Evolutionary conservation across 1,284 basidiomycete genomes (phyloP), one percentile per base, ranked within the genome.

Genomic region (Abortiporus biennis): DNA sequence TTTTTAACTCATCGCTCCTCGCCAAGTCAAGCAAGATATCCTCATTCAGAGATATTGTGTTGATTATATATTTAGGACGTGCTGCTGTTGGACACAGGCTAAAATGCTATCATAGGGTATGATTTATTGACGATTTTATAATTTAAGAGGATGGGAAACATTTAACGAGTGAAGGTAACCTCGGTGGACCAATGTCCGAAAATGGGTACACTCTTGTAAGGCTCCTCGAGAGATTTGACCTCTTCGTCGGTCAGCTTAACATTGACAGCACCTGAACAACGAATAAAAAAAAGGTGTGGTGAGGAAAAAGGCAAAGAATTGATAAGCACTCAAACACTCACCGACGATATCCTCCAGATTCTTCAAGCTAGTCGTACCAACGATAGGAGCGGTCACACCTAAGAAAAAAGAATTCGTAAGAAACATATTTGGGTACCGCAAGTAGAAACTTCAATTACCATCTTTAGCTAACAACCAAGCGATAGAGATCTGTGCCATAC

Each of bases 401-500:
- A 31, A 21, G 11, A 19, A 15, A 17, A 8, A 34, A 8, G 6
- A 6, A 34, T 34, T 15, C n/a, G n/a, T n/a, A n/a, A n/a, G n/a
- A n/a, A n/a, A n/a, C n/a, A n/a, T n/a, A n/a, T n/a, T n/a, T n/a
- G n/a, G n/a, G n/a, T n/a, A n/a, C n/a, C n/a, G n/a, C n/a, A n/a
- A n/a, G n/a, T n/a, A n/a, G n/a, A n/a, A n/a, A n/a, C n/a, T n/a
- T n/a, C 11, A 40, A 31, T 17, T 36, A 48, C 45, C 46, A 0
- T 51, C 46, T 43, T 63, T 66, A 13, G 53, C 43, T 17, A 59
- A 19, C 1, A 54, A 45, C 68, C 68, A 71, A 0, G 64, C 62
- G 16, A 63, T 47, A 2, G 65, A 46, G 23, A 70, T 49, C 44
- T 68, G 64, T 5, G 59, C 57, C 68, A 69, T 70, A 43, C 56